Conservation (phyloP, 2,329 filamentous ascomycete genomes). For the Elsinoe fawcettii region DNA sequence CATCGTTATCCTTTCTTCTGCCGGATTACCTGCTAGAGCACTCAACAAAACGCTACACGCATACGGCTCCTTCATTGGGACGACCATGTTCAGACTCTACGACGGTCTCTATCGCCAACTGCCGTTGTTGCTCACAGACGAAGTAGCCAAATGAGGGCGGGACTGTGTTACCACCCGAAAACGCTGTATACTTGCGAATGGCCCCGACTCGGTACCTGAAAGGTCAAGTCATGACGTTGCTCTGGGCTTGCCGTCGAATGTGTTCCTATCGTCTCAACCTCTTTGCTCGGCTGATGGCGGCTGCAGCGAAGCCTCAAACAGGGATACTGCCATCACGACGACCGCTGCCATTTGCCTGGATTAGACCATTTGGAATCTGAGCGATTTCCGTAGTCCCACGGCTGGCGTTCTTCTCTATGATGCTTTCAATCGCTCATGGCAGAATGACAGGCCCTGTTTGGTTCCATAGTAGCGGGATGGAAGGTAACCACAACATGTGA, state of each 20-base stretch:
- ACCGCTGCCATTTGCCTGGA: not conserved
- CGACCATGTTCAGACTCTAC: not conserved
- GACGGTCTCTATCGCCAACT: not conserved
- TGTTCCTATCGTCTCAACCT: slow-evolving; percentile 1
- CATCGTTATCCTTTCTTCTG: not conserved
- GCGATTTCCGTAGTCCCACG: not conserved
- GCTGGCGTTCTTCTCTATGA: not conserved
- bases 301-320: not conserved
- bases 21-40: not conserved
- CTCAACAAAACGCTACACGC: not conserved
- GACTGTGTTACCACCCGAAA: not conserved
- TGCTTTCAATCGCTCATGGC: not conserved
- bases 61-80: not conserved
- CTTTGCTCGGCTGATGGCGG: not conserved
- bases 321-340: not conserved
- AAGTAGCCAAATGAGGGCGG: too few species aligned
- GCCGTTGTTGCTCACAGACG: not conserved
- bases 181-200: not conserved
- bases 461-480: not conserved
- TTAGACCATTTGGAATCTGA: not conserved
- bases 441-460: not conserved
- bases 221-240: slow-evolving; percentile 8
- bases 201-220: slow-evolving; percentile 1
- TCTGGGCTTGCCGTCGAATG: not conserved
- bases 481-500: not conserved